These are phyloP conservation scores for Colletotrichum tamarilloi DNA, from an alignment of 2,329 filamentous ascomycete genomes.

Conservation along the genomic window DNA sequence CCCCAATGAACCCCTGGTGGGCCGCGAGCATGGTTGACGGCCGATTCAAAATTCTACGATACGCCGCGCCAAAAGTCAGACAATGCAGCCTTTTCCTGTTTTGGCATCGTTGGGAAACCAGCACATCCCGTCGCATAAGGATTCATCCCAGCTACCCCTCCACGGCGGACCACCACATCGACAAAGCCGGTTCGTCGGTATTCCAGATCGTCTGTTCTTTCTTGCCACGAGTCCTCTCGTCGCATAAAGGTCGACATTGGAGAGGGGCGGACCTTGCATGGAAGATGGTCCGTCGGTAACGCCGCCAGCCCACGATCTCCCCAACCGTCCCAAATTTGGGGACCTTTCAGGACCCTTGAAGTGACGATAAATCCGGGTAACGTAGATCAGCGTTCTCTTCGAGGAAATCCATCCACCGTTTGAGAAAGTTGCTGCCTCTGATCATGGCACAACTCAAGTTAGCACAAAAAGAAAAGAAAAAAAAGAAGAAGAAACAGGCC, in stretches of 20 bases:
- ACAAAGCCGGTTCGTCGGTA: conserved; percentile 25
- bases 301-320: background rate
- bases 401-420: conserved; percentile 89
- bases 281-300: conserved; percentile 1
- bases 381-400: conserved; percentile 91
- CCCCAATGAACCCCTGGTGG: conserved; percentile 10
- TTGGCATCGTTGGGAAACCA: conserved; percentile 16
- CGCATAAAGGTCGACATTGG: conserved; percentile 27
- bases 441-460: conserved; percentile 34
- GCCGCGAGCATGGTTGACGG: conserved; percentile 8
- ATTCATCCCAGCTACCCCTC: conserved; percentile 24
- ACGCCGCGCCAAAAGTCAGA: conserved; percentile 10
- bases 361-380: conserved; percentile 76
- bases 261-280: background rate
- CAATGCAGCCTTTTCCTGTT: conserved; percentile 20
- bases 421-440: conserved; percentile 87
- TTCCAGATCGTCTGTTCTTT: conserved; percentile 30
- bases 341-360: conserved; percentile 40
- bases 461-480: conserved; percentile 15
- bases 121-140: conserved; percentile 25
- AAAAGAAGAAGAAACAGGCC: conserved; percentile 20
- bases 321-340: conserved; percentile 13
- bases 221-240: conserved; percentile 1
- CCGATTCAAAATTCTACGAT: conserved; percentile 28
- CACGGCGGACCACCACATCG: conserved; percentile 15